Conservation (phyloP, 2,329 filamentous ascomycete genomes). For the Aspergillus intermedius region DNA sequence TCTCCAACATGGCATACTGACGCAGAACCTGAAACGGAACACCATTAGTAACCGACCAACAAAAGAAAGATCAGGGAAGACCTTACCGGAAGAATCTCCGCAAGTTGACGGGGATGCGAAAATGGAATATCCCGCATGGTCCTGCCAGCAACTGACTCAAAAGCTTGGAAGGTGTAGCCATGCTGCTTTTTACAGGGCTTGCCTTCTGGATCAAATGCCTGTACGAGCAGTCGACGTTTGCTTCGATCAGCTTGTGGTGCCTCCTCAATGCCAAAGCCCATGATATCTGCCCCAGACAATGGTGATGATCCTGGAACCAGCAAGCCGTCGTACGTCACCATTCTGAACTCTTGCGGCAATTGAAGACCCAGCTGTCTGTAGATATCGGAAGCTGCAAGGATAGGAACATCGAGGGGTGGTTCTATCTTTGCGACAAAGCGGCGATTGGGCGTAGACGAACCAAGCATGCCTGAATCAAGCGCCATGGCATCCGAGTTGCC, state of each 20-base stretch:
- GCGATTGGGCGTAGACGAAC: constrained; percentile 34
- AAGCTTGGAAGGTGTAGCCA: constrained; percentile 38
- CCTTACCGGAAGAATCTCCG: constrained; percentile 34
- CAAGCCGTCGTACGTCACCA: constrained; percentile 33
- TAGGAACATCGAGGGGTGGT: constrained; percentile 37
- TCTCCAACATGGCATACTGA: constrained; percentile 39
- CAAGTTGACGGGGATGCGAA: constrained; percentile 40
- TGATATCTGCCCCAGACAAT: constrained; percentile 14
- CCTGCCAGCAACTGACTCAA: constrained; percentile 35
- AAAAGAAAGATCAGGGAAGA: background rate
- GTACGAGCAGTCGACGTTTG: constrained; percentile 28
- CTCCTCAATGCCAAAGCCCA: constrained; percentile 20
- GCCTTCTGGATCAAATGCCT: constrained; percentile 25
- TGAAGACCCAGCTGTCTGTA: constrained; percentile 35
- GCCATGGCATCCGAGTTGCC: constrained; percentile 30
- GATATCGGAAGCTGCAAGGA: constrained; percentile 36
- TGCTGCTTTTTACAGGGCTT: constrained; percentile 28
- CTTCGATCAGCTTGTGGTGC: constrained; percentile 22
- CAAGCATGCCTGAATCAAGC: constrained; percentile 32
- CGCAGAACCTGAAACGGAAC: constrained; percentile 29
- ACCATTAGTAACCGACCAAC: constrained; percentile 2
- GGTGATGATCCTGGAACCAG: constrained; percentile 28
- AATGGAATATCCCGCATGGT: constrained; percentile 39
- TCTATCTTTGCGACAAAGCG: constrained; percentile 40
- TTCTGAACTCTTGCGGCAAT: constrained; percentile 35